Base-by-base conservation (phyloP, 176 grass and related monocot genomes). In the Oryza punctata region DNA sequence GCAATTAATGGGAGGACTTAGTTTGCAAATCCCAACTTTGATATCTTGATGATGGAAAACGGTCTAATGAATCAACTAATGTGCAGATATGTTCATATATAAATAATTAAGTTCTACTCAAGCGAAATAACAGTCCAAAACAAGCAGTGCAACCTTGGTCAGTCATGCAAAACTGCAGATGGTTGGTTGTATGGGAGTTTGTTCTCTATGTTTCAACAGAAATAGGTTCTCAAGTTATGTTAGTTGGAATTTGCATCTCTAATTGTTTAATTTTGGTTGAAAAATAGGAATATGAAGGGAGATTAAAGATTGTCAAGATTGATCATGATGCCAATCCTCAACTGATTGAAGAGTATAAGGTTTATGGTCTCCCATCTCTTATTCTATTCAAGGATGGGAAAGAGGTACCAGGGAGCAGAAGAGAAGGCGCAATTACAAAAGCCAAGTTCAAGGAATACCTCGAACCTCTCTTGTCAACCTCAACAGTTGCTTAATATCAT, bases 341-440 rank as follows among this genome's bases (percentile, higher is more conserved):
- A 33, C 73, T 99, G 84, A 99, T 99, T 26, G 77, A 86, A 69
- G 81, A 92, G 73, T 94, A 94, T 54, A 98, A 98, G 80, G 89
- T 96, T 70, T 99, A 85, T 32, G 96, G 93, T 69, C 81, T 96
- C 65, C 96, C 96, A 3, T 65, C 91, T 10, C 84, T 99, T 65
- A 94, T 99, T 52, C 68, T 96, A 43, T 99, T 99, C 96, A 96
- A 96, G 84, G 68, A 96, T 78, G 96, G 93, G 21, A 33, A 90
- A 68, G 93, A 99, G 72, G 87, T 96, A 59, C 96, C 89, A 59
- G 93, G 87, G 66, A 98, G 96, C 87, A 67, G 87, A 86, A 87
- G 81, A 82, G 93, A 98, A 89, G 96, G 96, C 50, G 96, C 93
- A 25, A 92, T 98, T 2, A 96, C 84, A 49, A 98, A 94, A 63